A percentile compares a stretch with the other conserved stretches of the same genome.
Evolutionary conservation across 768 basidiomycete genomes (phyloP).

Genomic region (Suillus brevipes): DNA sequence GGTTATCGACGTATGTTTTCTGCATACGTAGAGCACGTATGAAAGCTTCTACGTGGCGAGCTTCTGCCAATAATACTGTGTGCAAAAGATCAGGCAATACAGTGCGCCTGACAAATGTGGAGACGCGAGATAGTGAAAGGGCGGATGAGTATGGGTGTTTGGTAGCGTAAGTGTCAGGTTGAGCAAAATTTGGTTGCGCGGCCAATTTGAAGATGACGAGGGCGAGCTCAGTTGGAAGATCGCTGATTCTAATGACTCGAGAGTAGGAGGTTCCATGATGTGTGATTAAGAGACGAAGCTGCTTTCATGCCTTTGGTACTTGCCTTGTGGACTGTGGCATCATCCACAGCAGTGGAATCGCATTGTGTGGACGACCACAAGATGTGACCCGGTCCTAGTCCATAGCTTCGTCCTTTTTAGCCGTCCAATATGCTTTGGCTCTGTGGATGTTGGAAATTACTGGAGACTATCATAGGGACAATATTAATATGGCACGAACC

Average conservation of each 20-base stretch:
- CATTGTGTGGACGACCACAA: slow-evolving; percentile 12
- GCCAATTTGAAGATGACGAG: slow-evolving; percentile 36
- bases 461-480: too few species aligned
- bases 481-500: too few species aligned
- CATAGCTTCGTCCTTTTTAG: background rate
- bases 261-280: background rate
- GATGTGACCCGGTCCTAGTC: background rate
- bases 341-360: background rate
- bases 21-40: slow-evolving; percentile 33
- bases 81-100: slow-evolving; percentile 41
- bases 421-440: background rate
- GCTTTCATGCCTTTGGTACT: background rate
- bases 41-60: slow-evolving; percentile 24
- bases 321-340: background rate
- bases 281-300: background rate
- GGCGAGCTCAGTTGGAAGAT: slow-evolving; percentile 37
- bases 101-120: slow-evolving; percentile 31
- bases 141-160: slow-evolving; percentile 24
- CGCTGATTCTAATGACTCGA: slow-evolving; percentile 19
- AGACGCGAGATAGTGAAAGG: slow-evolving; percentile 35
- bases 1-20: slow-evolving; percentile 6
- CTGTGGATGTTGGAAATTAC: background rate
- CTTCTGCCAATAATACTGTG: slow-evolving; percentile 34
- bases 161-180: background rate
- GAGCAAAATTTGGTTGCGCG: slow-evolving; percentile 22